phyloP scores from a whole-genome alignment of 2,329 filamentous ascomycete genomes.

The Pyrenophora seminiperda region DNA sequence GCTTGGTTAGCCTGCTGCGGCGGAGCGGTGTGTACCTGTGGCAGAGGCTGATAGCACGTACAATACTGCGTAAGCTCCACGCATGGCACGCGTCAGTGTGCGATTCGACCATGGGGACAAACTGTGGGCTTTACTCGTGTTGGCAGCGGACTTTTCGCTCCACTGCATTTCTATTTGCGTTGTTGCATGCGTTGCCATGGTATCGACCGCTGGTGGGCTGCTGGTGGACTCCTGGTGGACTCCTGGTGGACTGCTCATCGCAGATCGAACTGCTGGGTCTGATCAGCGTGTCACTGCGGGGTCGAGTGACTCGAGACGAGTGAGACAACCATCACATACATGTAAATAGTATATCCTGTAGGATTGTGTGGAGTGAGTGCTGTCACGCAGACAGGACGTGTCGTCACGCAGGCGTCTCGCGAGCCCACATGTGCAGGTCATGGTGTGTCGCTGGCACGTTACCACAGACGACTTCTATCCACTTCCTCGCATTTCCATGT shows the following conservation, averaged over 20 bases:
- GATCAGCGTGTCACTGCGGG: slow-evolving; percentile 6
- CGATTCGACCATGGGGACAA: slow-evolving; percentile 29
- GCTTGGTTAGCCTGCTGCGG: slow-evolving; percentile 13
- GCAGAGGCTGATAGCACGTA: slow-evolving; percentile 22
- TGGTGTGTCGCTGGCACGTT: too few species aligned
- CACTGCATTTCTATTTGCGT: not conserved
- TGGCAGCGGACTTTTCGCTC: not conserved
- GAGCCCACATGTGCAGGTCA: too few species aligned
- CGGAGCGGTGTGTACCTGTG: slow-evolving; percentile 13
- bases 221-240: too few species aligned
- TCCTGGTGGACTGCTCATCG: too few species aligned
- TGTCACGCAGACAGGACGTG: too few species aligned
- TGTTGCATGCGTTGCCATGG: not conserved
- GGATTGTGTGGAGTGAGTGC: too few species aligned
- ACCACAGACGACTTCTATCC: not conserved
- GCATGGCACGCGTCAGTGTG: slow-evolving; percentile 42
- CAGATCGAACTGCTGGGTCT: slow-evolving; percentile 5
- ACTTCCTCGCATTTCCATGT: not conserved
- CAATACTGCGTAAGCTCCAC: slow-evolving; percentile 29
- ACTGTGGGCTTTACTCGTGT: slow-evolving; percentile 1
- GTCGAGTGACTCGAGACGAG: slow-evolving; percentile 4
- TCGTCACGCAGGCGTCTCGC: too few species aligned
- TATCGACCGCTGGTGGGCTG: too few species aligned
- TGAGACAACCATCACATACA: not conserved
- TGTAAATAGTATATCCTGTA: too few species aligned